Evolutionary conservation across 108 stramenopile genomes (phyloP).

Genomic region (Asterionellopsis glacialis): DNA sequence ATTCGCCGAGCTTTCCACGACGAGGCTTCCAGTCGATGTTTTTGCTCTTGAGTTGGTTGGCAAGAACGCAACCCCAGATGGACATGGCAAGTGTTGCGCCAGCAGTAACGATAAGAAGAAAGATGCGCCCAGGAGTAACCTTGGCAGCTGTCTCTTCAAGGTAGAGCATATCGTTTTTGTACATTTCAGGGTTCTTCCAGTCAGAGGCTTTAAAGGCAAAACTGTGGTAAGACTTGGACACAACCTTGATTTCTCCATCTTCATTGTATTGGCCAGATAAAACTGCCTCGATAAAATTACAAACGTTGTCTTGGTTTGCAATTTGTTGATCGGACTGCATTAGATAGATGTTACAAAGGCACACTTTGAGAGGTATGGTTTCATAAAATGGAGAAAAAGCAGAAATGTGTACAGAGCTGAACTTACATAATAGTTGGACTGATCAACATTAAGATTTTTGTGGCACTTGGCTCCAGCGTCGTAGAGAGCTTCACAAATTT

Average conservation of each 20-base stretch:
- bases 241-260: conserved; percentile 28
- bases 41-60: not conserved
- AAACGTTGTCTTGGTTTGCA: conserved; percentile 1
- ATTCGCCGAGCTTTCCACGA: conserved; percentile 1
- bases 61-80: conserved; percentile 4
- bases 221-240: not conserved
- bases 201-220: conserved; percentile 5
- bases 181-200: not conserved
- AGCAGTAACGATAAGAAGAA: not conserved
- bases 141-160: not conserved
- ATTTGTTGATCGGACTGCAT: not conserved
- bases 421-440: not conserved
- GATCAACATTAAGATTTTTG: conserved; percentile 21
- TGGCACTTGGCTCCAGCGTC: conserved; percentile 46
- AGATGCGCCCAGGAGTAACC: not conserved
- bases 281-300: conserved; percentile 9
- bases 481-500: conserved; percentile 46
- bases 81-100: not conserved
- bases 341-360: not conserved
- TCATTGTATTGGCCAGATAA: conserved; percentile 28
- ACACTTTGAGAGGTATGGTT: not conserved
- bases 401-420: not conserved
- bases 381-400: not conserved
- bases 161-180: not conserved
- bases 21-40: conserved; percentile 8